Evolutionary conservation across 495 filamentous ascomycete species (phyloP), one percentile per base, ranked within the genome.

Genomic region (Clohesyomyces aquaticus): DNA sequence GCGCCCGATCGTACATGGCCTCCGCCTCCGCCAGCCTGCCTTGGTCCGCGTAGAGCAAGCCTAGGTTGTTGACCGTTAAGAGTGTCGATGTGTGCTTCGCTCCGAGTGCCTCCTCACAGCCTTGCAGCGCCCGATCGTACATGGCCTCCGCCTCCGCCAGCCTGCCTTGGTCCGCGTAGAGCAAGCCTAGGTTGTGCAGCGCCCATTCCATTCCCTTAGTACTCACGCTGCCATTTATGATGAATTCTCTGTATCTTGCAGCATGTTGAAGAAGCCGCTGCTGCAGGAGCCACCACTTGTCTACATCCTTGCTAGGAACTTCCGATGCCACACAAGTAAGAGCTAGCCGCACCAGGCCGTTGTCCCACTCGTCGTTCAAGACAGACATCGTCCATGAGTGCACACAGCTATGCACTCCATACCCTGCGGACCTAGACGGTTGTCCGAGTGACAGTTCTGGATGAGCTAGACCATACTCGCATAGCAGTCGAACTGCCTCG

Each of bases 381-480:
- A 65, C 47, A 65, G 19, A 46, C 12, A 65, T 25, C 53, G 61
- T 57, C 61, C 61, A 64, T 41, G 54, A 58, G 42, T 64, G 54
- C 25, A 59, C 61, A 54, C 55, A 59, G 42, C 62, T 65, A 38
- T 38, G 32, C 32, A 38, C 32, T 38, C 32, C 32, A 38, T 38
- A 38, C 32, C 32, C 32, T 38, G 32, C 32, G 32, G 32, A 38
- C 32, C 32, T 38, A 38, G 32, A 38, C 32, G 32, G 32, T 38
- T 38, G 32, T 38, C 32, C 32, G 14, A 38, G 32, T 38, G 32
- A 38, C 32, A 38, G 32, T 38, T 38, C 32, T 38, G 14, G 32
- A 38, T 38, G 32, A 38, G 32, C 32, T 38, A 38, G 32, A 38
- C 32, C 32, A 38, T 38, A 38, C 32, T 38, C 32, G 32, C 32